Percentiles rank a stretch among this genome's conserved stretches.
Conservation (phyloP, 2,329 filamentous ascomycete species). For the Pseudogymnoascus pannorum region DNA sequence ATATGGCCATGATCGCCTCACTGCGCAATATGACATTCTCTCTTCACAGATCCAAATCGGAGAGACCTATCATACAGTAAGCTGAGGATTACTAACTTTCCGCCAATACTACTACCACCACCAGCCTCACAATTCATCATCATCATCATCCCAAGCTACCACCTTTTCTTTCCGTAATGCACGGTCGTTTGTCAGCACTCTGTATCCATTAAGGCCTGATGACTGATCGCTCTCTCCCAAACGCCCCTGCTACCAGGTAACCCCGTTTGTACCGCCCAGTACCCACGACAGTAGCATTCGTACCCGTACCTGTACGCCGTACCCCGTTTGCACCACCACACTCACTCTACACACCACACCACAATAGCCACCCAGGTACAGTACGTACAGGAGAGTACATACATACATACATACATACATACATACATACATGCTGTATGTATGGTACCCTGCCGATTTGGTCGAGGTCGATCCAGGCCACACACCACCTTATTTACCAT, state of each 20-base stretch:
- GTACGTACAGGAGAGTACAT: no score
- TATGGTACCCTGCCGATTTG: neutral
- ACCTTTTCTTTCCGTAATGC: neutral
- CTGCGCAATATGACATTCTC: no score
- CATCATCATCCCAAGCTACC: neutral
- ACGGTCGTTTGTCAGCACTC: constrained; percentile 1
- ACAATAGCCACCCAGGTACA: neutral
- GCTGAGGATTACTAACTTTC: neutral
- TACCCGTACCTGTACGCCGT: no score
- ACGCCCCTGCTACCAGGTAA: neutral
- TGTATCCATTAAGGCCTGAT: neutral
- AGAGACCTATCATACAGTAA: neutral
- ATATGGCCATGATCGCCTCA: no score
- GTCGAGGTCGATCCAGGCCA: neutral
- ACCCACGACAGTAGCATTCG: neutral
- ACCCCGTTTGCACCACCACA: no score
- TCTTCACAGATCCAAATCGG: no score
- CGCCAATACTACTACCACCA: no score
- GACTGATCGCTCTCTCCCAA: neutral
- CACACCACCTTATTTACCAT: neutral
- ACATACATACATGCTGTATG: no score
- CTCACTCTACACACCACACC: neutral
- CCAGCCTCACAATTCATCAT: no score
- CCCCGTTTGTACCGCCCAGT: neutral
- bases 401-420: no score